Evolutionary conservation across 768 basidiomycete species (phyloP), one percentile per base, ranked within the genome.

Genomic region (Botryobasidium botryosum): DNA sequence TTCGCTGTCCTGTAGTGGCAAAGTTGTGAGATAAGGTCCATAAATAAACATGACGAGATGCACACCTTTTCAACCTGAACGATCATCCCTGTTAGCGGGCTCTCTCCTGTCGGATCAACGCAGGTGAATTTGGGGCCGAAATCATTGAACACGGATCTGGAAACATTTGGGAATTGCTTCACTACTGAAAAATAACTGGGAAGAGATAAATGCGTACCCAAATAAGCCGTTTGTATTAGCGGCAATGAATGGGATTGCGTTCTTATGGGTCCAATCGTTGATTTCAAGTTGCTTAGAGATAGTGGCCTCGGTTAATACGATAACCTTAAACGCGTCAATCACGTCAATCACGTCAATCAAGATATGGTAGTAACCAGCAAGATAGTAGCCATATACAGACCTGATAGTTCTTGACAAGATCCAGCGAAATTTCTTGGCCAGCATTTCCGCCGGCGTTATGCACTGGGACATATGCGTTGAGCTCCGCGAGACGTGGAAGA

Each of bases 91-190:
- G 75, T 70, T 46, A 96, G 67, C 3, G 90, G 81, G 52, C 87
- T 79, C 62, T 97, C 94, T 15, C 94, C 94, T n/a, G 85, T 91
- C n/a, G 88, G 79, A 58, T 99, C 94, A 21, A 94, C 84, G 52
- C 88, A 91, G 13, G 86, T 79, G 58, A 97, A 99, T 60, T 85
- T 86, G 21, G 77, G 62, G 5, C 94, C 94, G 53, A 99, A 97
- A 62, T 99, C 94, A 59, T 85, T 92, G 70, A 99, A 99, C 12
- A 80, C 79, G 48, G 84, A 79, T 12, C 91, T 94, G 56, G 29
- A 21, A 12, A 24, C 20, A 40, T 23, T 33, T 24, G 43, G 39
- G 36, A 29, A 28, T 24, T 13, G 38, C 18, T 44, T 8, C 18
- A 29, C n/a, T 44, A 46, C 35, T 6, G 53, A 35, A 21, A 49